Percentiles rank a stretch among this genome's conserved stretches.
Conservation (phyloP, 75 land plant species). For the Sequoiadendron giganteum region DNA sequence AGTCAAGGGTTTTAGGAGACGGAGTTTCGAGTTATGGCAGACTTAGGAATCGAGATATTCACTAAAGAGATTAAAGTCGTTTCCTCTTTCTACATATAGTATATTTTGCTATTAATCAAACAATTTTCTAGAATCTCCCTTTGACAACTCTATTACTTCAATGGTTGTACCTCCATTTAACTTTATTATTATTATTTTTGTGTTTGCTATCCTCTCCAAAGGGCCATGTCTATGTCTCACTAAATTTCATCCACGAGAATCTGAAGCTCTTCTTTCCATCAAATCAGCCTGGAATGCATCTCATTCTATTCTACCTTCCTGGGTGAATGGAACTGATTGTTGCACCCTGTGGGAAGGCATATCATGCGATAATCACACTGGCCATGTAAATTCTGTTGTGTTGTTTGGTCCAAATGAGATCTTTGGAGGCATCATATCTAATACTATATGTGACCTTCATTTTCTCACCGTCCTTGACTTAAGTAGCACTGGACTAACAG, state of each 20-base stretch:
- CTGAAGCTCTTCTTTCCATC: not conserved
- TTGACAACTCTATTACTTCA: no score
- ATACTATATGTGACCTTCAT: not conserved
- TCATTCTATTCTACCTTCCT: not conserved
- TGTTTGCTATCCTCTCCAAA: not conserved
- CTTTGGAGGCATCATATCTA: not conserved
- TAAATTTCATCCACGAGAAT: not conserved
- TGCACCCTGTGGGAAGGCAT: not conserved
- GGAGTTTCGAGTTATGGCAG: no score
- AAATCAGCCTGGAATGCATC: not conserved
- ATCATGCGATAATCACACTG: not conserved
- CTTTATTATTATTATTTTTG: no score
- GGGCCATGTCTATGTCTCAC: not conserved
- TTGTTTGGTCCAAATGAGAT: not conserved
- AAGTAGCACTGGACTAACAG: not conserved
- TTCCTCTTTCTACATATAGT: no score
- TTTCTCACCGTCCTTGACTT: not conserved
- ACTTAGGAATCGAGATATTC: no score
- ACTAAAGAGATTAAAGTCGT: no score
- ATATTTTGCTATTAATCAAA: no score
- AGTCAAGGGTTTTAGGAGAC: no score
- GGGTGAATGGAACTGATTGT: not conserved
- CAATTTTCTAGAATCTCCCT: no score
- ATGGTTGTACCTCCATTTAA: no score
- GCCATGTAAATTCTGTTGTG: not conserved